Evolutionary conservation across 2,329 filamentous ascomycete species (phyloP), one percentile per base, ranked within the genome.

Genomic region (Neonectria sp.): DNA sequence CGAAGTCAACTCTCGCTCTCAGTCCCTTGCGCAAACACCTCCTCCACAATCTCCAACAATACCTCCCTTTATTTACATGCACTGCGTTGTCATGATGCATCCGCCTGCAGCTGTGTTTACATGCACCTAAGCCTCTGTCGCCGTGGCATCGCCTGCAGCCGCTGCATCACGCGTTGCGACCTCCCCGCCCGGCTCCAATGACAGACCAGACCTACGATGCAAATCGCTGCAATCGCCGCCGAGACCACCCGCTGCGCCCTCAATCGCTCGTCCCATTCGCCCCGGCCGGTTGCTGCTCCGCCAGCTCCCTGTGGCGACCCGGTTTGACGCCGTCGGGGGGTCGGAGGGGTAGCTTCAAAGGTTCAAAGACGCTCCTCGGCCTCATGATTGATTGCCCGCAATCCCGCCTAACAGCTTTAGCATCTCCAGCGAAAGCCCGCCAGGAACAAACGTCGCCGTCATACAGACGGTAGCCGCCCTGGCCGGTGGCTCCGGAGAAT

Each of bases 61-160:
- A 51, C 35, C 53, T 31, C 52, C 67, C 53, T 65, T 67, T 68
- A 62, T 71, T 13, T 29, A 35, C 52, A 45, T 70, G 68, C 33
- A 59, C 57, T 62, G 51, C 67, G 61, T 68, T 73, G 65, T 66
- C 70, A 73, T 74, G 71, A 75, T 68, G 67, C 63, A 68, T 62
- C 63, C 56, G 62, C 71, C 62, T 63, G 35, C 62, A 65, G 49
- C 59, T 63, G 57, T 75, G 73, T 75, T 75, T 75, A 75, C 73
- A 69, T 73, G 73, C 70, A 73, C 58, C 69, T 62, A 63, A 69
- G 51, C 55, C 43, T 73, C 66, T 74, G 73, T 75, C 72, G 71
- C 73, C 67, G 73, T 71, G 68, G 73, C 71, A 75, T 74, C 73
- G 64, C 71, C 37, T 67, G 73, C 73, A 67, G 49, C 49, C 56